Percentiles rank a stretch among this genome's conserved stretches.
Conservation (phyloP, 2,329 filamentous ascomycete species). For the Chrysoporthe deuterocubensis region DNA sequence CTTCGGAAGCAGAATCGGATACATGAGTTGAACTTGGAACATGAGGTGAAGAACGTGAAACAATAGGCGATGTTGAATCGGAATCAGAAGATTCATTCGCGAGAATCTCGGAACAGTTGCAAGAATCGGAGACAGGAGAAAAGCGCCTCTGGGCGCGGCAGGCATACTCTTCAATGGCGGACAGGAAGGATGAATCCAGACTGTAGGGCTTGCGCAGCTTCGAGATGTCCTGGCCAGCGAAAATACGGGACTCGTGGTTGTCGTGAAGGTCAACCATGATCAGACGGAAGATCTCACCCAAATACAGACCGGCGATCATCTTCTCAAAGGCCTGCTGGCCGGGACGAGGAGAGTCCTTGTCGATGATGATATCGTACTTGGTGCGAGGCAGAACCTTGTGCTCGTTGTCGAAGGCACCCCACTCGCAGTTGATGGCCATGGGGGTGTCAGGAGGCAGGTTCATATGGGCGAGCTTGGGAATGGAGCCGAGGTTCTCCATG, state of each 20-base stretch:
- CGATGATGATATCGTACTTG: slow-evolving; percentile 83
- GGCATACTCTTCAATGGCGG: slow-evolving; percentile 83
- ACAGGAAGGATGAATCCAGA: slow-evolving; percentile 91
- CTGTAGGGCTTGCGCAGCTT: slow-evolving; percentile 85
- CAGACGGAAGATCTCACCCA: slow-evolving; percentile 92
- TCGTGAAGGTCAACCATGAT: slow-evolving; percentile 85
- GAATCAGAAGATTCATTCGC: slow-evolving; percentile 18
- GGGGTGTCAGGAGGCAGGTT: slow-evolving; percentile 82
- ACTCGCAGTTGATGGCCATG: slow-evolving; percentile 98
- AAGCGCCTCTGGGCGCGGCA: background rate
- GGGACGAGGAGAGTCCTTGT: slow-evolving; percentile 88
- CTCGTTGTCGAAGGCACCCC: slow-evolving; percentile 95
- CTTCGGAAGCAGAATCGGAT: background rate
- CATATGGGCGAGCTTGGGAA: slow-evolving; percentile 92
- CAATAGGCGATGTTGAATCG: background rate
- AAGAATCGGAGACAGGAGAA: background rate
- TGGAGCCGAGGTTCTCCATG: slow-evolving; percentile 89
- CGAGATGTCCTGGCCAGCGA: slow-evolving; percentile 80
- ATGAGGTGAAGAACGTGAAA: background rate
- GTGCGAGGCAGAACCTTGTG: slow-evolving; percentile 85
- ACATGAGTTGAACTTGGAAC: background rate
- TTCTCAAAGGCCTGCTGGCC: slow-evolving; percentile 97
- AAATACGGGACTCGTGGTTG: slow-evolving; percentile 74
- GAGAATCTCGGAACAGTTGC: background rate
- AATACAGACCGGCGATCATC: slow-evolving; percentile 94